phyloP scores from a whole-genome alignment of 345 rosid genomes.

The Nephelium lappaceum region DNA sequence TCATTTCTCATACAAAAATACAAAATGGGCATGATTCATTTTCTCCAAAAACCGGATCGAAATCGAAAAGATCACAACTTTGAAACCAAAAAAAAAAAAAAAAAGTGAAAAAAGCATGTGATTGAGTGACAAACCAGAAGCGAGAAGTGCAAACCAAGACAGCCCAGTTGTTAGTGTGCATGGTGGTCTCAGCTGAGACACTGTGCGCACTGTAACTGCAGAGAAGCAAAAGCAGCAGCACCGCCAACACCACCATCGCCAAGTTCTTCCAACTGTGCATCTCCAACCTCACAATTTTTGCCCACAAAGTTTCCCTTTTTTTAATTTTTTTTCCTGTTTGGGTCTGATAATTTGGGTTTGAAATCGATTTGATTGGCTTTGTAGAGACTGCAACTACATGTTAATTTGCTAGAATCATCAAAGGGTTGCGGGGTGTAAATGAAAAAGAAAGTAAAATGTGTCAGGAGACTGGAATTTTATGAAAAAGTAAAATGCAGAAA shows the following conservation, averaged over 20 bases:
- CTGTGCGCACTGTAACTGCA: slow-evolving; percentile 26
- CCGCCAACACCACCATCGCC: slow-evolving; percentile 9
- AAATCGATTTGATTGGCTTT: not conserved
- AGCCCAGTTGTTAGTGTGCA: slow-evolving; percentile 98
- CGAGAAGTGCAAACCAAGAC: slow-evolving; percentile 98
- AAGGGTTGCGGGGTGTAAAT: not conserved
- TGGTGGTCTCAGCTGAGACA: slow-evolving; percentile 63
- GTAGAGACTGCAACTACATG: not conserved
- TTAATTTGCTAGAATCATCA: not conserved
- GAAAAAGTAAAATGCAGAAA: not conserved
- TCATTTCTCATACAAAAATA: not conserved
- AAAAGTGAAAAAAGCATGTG: not conserved
- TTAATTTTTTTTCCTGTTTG: not conserved
- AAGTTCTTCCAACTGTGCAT: slow-evolving; percentile 17
- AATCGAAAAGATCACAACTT: slow-evolving; percentile 6
- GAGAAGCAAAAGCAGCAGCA: slow-evolving; percentile 32
- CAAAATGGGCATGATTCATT: not conserved
- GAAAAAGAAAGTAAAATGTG: not conserved
- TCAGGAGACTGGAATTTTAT: not conserved
- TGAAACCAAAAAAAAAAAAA: not conserved
- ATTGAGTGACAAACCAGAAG: slow-evolving; percentile 61
- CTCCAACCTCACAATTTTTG: not conserved
- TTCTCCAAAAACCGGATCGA: not conserved
- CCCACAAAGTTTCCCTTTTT: too few species aligned
- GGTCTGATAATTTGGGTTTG: not conserved